These are phyloP conservation scores for Lecanosticta acicola DNA, from an alignment of 2,329 filamentous ascomycete species.

Conservation along the genomic window DNA sequence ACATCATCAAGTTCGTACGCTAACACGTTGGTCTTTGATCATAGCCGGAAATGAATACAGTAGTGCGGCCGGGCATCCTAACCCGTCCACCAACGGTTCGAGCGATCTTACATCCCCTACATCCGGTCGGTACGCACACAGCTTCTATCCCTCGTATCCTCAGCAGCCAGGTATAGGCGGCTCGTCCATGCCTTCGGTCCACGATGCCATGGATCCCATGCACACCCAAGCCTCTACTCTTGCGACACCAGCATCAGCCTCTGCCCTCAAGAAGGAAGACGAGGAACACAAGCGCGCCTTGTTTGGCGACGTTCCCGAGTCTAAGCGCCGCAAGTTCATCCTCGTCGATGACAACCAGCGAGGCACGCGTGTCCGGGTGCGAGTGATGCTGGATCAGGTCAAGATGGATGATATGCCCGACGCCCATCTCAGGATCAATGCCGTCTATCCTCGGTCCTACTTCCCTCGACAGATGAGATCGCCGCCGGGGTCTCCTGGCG, in stretches of 20 bases:
- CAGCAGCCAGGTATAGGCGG: slow-evolving; percentile 51
- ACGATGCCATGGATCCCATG: slow-evolving; percentile 50
- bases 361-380: slow-evolving; percentile 74
- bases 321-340: slow-evolving; percentile 93
- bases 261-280: slow-evolving; percentile 39
- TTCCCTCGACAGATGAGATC: slow-evolving; percentile 91
- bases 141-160: slow-evolving; percentile 68
- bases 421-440: slow-evolving; percentile 83
- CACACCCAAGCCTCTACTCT: slow-evolving; percentile 29
- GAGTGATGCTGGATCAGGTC: slow-evolving; percentile 87
- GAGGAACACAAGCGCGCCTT: slow-evolving; percentile 61
- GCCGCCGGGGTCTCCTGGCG: slow-evolving; percentile 68
- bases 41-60: slow-evolving; percentile 54
- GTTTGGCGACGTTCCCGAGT: slow-evolving; percentile 82
- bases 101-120: slow-evolving; percentile 48
- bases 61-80: slow-evolving; percentile 59
- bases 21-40: slow-evolving; percentile 38
- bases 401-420: slow-evolving; percentile 95
- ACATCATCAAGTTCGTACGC: slow-evolving; percentile 31
- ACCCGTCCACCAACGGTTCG: slow-evolving; percentile 56
- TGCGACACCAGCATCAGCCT: slow-evolving; percentile 34
- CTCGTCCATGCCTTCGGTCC: slow-evolving; percentile 60
- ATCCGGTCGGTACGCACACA: slow-evolving; percentile 67
- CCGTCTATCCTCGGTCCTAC: slow-evolving; percentile 85
- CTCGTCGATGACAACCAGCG: slow-evolving; percentile 85